A percentile compares a stretch with the other conserved stretches of the same genome.
Conservation (phyloP, 2,329 filamentous ascomycete genomes). For the Apiospora pterosperma region DNA sequence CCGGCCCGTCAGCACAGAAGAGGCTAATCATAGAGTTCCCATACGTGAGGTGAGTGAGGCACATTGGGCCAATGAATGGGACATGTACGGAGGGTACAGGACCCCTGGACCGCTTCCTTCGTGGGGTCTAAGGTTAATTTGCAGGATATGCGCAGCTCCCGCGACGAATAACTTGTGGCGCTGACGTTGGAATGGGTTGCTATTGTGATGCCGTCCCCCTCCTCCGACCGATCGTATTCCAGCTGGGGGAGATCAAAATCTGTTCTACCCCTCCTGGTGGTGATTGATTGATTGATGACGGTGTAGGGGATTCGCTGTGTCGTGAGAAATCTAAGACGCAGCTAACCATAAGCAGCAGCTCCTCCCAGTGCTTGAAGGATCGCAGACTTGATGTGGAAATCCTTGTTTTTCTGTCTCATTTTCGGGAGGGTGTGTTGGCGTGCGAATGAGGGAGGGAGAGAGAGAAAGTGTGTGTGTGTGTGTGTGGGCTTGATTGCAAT, state of each 20-base stretch:
- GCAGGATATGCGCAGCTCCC: conserved; percentile 1
- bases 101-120: not conserved
- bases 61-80: not conserved
- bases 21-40: not conserved
- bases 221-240: not conserved
- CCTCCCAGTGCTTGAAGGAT: not conserved
- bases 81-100: not conserved
- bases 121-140: conserved; percentile 5
- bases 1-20: not conserved
- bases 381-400: not conserved
- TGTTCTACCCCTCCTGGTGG: not conserved
- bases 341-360: not conserved
- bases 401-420: not conserved
- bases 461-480: no score
- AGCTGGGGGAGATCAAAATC: not conserved
- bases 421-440: not conserved
- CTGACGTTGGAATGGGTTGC: not conserved
- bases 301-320: not conserved
- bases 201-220: not conserved
- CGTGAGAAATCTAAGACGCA: not conserved
- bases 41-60: not conserved
- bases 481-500: not conserved
- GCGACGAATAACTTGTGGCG: not conserved
- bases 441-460: not conserved
- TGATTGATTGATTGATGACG: no score